Evolutionary conservation across 2,329 filamentous ascomycete species (phyloP).

Genomic region (Epichloe uncinata): DNA sequence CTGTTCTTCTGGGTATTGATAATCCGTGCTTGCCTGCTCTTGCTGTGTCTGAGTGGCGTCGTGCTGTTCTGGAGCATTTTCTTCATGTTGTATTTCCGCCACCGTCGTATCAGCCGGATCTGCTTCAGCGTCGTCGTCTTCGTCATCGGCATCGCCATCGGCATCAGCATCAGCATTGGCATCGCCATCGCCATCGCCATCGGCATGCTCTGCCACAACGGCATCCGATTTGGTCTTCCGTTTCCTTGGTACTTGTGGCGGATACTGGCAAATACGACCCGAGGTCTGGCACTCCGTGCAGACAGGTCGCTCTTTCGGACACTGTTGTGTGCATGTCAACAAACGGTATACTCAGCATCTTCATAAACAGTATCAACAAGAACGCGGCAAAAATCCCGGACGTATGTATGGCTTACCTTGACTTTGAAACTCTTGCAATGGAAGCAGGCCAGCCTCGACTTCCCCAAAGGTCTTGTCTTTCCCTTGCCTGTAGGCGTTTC

Average conservation of each 20-base stretch:
- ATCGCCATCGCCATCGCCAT: constrained; percentile 6
- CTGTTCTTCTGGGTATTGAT: constrained; percentile 2
- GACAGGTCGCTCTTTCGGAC: constrained; percentile 25
- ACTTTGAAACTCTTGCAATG: constrained; percentile 21
- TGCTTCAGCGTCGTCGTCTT: constrained; percentile 9
- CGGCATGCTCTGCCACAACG: constrained; percentile 5
- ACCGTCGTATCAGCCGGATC: constrained; percentile 6
- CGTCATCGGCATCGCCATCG: constrained; percentile 1
- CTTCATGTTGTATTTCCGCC: constrained; percentile 1
- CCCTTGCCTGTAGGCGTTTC: constrained; percentile 2
- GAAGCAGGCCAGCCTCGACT: constrained; percentile 22
- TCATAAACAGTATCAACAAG: background rate
- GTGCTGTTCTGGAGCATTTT: constrained; percentile 4
- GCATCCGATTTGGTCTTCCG: constrained; percentile 12
- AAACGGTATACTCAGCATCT: background rate
- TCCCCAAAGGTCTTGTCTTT: constrained; percentile 13
- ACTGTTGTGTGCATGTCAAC: constrained; percentile 19
- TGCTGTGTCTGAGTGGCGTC: background rate
- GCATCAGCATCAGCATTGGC: constrained; percentile 5
- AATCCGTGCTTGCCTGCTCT: constrained; percentile 6
- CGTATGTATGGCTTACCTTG: constrained; percentile 20
- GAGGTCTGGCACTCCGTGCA: constrained; percentile 24
- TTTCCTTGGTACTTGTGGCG: constrained; percentile 18
- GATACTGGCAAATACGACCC: constrained; percentile 25
- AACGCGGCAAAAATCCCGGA: no score